Evolutionary conservation across 345 rosid genomes (phyloP), one percentile per base, ranked within the genome.

Genomic region (Carallia pectinifolia): DNA sequence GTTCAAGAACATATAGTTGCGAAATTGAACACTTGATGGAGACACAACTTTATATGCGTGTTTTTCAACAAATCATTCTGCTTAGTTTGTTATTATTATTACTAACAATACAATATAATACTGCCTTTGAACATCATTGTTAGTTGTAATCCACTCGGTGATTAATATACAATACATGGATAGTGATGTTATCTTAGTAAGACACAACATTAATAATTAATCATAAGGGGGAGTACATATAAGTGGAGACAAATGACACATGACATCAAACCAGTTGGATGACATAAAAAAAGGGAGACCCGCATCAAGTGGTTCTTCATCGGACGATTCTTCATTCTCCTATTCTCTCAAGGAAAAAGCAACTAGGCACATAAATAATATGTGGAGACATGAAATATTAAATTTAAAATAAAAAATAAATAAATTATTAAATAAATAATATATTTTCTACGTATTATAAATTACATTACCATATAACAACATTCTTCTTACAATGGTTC

Each of bases 141-240:
- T 78, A 67, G 82, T 73, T 81, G 82, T 75, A 78, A 78, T 70
- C 78, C 85, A 81, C 78, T 75, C 53, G 40, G 5, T 61, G 44
- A 56, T 64, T 58, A 38, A 37, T 54, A 5, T 10, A 54, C 17
- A 64, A 4, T 48, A 72, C 48, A 29, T 59, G 27, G 37, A 47
- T 23, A 34, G 33, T 7, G 33, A 33, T 23, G 50, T 19, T 33
- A 58, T 34, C 27, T 62, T 18, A 58, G 29, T 13, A 34, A 19
- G 58, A 60, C 58, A 61, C 59, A 50, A 61, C 38, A 58, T 44
- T 36, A 61, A 19, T 63, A 44, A 23, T 34, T 10, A 69, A n/a
- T 12, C 18, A 38, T 30, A 54, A 39, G 27, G 58, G 34, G 34
- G 4, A 1, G 48, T 2, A 52, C 7, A 15, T n/a, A 2, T 7